Conservation (phyloP, 1,139 yeast species). For the Taphrina deformans region DNA sequence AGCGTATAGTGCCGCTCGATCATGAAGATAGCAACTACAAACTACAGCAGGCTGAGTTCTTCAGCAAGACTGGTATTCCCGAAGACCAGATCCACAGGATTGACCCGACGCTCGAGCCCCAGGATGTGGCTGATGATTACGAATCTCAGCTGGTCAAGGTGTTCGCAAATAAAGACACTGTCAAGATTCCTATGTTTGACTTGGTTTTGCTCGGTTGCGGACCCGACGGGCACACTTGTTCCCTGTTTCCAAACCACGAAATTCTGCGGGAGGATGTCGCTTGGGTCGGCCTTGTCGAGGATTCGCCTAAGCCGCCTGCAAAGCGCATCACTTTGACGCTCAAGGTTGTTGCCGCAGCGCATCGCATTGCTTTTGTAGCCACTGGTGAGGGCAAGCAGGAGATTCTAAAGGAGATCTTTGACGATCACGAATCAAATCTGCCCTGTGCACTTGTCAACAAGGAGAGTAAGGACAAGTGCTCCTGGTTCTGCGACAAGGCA, state of each 20-base stretch:
- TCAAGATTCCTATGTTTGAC: slow-evolving; percentile 92
- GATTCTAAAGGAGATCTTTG: slow-evolving; percentile 87
- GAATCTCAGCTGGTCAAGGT: slow-evolving; percentile 82
- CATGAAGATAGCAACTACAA: slow-evolving; percentile 88
- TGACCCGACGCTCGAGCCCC: slow-evolving; percentile 80
- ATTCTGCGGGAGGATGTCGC: slow-evolving; percentile 86
- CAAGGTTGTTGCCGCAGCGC: slow-evolving; percentile 94
- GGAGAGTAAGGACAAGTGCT: slow-evolving; percentile 92
- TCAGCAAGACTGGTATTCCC: slow-evolving; percentile 58
- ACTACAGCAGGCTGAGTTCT: slow-evolving; percentile 74
- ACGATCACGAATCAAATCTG: slow-evolving; percentile 93
- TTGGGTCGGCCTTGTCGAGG: slow-evolving; percentile 92
- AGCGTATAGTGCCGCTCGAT: slow-evolving; percentile 85
- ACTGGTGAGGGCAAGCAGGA: slow-evolving; percentile 82
- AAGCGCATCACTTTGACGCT: slow-evolving; percentile 87
- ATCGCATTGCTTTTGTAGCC: slow-evolving; percentile 40
- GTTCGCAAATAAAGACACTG: slow-evolving; percentile 84
- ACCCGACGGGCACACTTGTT: slow-evolving; percentile 97
- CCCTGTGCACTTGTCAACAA: slow-evolving; percentile 94
- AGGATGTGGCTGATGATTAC: slow-evolving; percentile 90
- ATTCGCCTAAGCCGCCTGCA: slow-evolving; percentile 88
- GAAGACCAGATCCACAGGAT: slow-evolving; percentile 78
- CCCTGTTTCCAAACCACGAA: slow-evolving; percentile 89
- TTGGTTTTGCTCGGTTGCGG: slow-evolving; percentile 90
- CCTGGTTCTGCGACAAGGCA: slow-evolving; percentile 97